Conservation (phyloP, 345 rosid genomes). For the Eutrema heterophyllum region DNA sequence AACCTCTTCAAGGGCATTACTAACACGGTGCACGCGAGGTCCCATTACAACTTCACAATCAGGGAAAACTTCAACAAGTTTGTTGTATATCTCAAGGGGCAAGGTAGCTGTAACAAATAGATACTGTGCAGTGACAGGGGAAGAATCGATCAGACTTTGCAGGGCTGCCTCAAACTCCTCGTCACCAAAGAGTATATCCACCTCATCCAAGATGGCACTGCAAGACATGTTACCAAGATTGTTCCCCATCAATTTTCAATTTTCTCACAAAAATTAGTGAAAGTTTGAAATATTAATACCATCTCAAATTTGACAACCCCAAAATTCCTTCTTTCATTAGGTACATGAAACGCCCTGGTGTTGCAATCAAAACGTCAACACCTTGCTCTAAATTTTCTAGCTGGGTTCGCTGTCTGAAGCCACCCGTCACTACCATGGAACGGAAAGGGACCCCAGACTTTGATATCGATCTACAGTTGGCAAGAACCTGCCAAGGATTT, state of each 20-base stretch:
- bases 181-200: conserved; percentile 76
- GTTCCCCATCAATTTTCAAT: not conserved
- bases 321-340: conserved; percentile 68
- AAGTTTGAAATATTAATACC: conserved; percentile 39
- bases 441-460: conserved; percentile 86
- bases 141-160: conserved; percentile 60
- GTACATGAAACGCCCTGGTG: conserved; percentile 95
- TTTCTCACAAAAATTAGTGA: not conserved
- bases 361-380: conserved; percentile 78
- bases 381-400: conserved; percentile 74
- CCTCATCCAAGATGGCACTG: conserved; percentile 89
- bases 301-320: conserved; percentile 60
- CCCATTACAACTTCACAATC: conserved; percentile 90
- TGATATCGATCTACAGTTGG: conserved; percentile 67
- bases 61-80: conserved; percentile 76
- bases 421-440: conserved; percentile 88
- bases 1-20: conserved; percentile 87
- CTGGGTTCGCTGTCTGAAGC: conserved; percentile 87
- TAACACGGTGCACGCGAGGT: conserved; percentile 85
- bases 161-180: conserved; percentile 76
- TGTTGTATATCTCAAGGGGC: conserved; percentile 75
- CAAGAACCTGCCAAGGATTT: conserved; percentile 65
- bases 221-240: conserved; percentile 25
- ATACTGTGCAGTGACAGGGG: conserved; percentile 70
- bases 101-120: conserved; percentile 94